Conservation (phyloP, 768 basidiomycete species). For the Mycena olivaceomarginata region DNA sequence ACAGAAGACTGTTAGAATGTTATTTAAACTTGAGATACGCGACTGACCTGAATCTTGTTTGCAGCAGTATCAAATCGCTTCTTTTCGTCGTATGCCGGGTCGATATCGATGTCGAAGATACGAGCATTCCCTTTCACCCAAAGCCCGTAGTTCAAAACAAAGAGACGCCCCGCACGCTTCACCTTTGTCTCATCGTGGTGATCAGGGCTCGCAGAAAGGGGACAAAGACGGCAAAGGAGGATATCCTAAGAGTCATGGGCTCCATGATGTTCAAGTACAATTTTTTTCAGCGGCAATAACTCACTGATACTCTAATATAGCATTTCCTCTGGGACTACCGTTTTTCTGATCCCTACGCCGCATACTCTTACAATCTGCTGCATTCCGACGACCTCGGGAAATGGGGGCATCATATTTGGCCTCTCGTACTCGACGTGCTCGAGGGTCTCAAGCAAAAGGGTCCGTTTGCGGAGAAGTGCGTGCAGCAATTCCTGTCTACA, state of each 20-base stretch:
- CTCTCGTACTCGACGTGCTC: conserved; percentile 43
- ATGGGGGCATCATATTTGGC: conserved; percentile 51
- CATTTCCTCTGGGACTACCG: conserved; percentile 52
- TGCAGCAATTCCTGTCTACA: conserved; percentile 9
- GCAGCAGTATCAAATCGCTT: too few relatives aligned
- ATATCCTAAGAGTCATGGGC: conserved; percentile 46
- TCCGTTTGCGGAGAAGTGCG: conserved; percentile 44
- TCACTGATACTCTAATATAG: conserved; percentile 30
- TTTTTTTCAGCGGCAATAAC: neutral
- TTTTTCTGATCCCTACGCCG: conserved; percentile 49
- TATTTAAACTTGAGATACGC: too few relatives aligned
- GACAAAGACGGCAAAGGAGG: conserved; percentile 40
- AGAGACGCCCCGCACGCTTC: too few relatives aligned
- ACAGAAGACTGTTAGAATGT: too few relatives aligned
- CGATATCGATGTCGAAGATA: too few relatives aligned
- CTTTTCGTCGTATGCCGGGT: too few relatives aligned
- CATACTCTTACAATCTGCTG: conserved; percentile 51
- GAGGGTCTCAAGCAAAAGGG: conserved; percentile 37
- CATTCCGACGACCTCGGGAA: conserved; percentile 53
- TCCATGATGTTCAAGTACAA: conserved; percentile 48
- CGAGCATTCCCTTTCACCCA: too few relatives aligned
- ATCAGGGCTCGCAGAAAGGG: conserved; percentile 30
- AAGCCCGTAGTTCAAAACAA: too few relatives aligned
- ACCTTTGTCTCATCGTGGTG: too few relatives aligned
- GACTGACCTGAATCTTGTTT: too few relatives aligned